Conservation (phyloP, 257 asterid genomes). For the Forsythia suspensa region DNA sequence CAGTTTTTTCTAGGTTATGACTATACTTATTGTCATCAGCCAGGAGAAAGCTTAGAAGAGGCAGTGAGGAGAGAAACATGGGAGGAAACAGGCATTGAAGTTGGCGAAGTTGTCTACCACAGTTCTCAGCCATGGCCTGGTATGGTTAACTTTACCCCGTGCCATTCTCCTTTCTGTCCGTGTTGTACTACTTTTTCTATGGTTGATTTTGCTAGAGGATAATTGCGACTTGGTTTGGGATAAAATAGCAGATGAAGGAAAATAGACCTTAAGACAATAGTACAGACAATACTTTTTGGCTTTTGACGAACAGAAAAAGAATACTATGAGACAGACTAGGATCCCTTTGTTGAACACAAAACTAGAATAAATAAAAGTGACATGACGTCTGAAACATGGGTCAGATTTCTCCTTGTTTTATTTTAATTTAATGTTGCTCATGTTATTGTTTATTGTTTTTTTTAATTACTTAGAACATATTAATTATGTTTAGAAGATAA, state of each 20-base stretch:
- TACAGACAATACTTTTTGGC: too few species aligned
- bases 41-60: constrained; percentile 97
- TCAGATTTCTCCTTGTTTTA: not conserved
- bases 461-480: not conserved
- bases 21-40: constrained; percentile 40
- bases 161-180: not conserved
- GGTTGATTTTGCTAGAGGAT: constrained; percentile 8
- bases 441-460: not conserved
- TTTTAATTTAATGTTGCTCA: not conserved
- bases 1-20: constrained; percentile 8
- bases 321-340: not conserved
- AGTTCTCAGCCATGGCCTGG: constrained; percentile 99
- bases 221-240: not conserved
- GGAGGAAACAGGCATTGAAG: constrained; percentile 97
- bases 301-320: not conserved
- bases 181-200: not conserved
- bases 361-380: not conserved
- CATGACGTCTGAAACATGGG: not conserved
- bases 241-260: not conserved
- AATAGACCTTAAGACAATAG: not conserved
- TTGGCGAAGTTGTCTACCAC: constrained; percentile 89
- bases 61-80: constrained; percentile 95
- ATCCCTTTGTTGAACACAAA: not conserved
- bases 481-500: not conserved
- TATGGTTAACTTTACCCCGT: constrained; percentile 21